phyloP scores from a whole-genome alignment of 306 rosid genomes.

The Trichosanthes cucumerina region DNA sequence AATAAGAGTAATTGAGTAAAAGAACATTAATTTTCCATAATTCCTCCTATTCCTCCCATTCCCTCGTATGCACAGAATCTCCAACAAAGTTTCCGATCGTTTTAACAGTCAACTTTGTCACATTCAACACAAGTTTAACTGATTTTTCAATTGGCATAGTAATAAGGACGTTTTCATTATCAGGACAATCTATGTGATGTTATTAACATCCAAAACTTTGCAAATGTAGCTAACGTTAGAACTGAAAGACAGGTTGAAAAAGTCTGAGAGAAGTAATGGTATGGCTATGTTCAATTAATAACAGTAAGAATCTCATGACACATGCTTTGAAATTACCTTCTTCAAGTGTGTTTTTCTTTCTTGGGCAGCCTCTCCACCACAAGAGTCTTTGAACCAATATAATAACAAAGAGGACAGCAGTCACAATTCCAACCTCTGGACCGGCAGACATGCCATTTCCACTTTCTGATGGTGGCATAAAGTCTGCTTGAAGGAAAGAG shows the following conservation, averaged over 20 bases:
- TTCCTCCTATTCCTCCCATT: neutral
- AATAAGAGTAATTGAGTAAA: neutral
- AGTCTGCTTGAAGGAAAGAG: constrained; percentile 13
- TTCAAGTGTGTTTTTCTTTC: constrained; percentile 13
- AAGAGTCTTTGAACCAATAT: constrained; percentile 16
- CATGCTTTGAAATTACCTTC: constrained; percentile 24
- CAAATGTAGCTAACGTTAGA: too few relatives aligned
- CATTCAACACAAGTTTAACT: neutral
- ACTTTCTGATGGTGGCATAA: constrained; percentile 10
- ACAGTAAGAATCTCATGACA: neutral
- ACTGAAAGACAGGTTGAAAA: too few relatives aligned
- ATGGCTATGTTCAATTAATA: neutral
- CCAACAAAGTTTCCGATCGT: neutral
- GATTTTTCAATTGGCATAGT: neutral
- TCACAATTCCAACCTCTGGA: constrained; percentile 22
- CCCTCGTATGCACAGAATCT: neutral
- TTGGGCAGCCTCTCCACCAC: constrained; percentile 21
- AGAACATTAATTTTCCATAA: neutral
- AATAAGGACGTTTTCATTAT: neutral
- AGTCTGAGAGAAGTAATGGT: neutral
- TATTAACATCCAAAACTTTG: too few relatives aligned
- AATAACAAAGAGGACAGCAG: constrained; percentile 11
- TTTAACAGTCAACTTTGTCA: neutral
- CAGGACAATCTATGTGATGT: too few relatives aligned
- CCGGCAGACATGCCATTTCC: constrained; percentile 12